Base-by-base conservation (phyloP, 176 grass and related monocot genomes). In the Metroxylon sagu region DNA sequence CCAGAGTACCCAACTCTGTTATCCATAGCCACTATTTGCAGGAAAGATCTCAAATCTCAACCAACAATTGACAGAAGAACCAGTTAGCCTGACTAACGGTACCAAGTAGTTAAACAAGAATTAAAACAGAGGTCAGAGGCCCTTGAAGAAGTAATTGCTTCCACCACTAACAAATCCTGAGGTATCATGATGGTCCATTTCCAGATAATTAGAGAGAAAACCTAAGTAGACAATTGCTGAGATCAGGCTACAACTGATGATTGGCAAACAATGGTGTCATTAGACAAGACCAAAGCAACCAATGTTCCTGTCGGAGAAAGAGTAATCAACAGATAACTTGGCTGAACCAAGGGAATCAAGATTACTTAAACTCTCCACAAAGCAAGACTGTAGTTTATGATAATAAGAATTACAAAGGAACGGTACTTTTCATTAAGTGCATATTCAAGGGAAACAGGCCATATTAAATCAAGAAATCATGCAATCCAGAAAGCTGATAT, bases 101-200 rank as follows among this genome's bases (percentile, higher is more conserved):
- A 82, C 60, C 29, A 68, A 70, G 52, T 60, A 74, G 71, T 53
- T 79, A 77, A 77, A 71, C 49, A 69, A 78, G 71, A 71, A 50
- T 51, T 83, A 69, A 49, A 58, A 8, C 63, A 53, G 10, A 43
- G 35, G 52, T 66, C 18, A 76, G 66, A 54, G 53, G 39, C 53
- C 30, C 23, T 19, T 60, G 39, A 49, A 61, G 57, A 58, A 50
- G 48, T 76, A 55, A 63, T 78, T n/a, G 85, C 81, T 85, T 19
- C 93, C 93, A 62, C 93, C 93, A 60, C 93, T 98, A 48, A 98
- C 93, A 89, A 92, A 98, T 62, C 93, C 93, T 15, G 59, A 77
- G 43, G 93, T 98, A 80, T 98, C 93, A 14, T 1, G 54, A 66
- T 81, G 80, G 60, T 95, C 89, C 89, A 95, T 95, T 29, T 74